Percentiles rank a stretch among this genome's conserved stretches.
Evolutionary conservation across 345 rosid species (phyloP).

Genomic region (Euclidium syriacum): DNA sequence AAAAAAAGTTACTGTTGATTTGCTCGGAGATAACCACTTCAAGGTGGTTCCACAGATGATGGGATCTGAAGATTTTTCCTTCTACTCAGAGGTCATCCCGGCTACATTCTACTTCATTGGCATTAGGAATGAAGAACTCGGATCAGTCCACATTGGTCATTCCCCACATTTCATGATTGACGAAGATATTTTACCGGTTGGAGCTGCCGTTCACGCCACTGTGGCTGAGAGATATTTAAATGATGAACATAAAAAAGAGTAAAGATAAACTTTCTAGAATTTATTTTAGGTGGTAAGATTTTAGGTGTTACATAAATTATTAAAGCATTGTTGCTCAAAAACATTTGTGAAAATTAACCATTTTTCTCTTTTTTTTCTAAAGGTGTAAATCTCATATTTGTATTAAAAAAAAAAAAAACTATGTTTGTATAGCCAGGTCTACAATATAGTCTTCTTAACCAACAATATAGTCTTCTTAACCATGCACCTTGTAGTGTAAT

Average conservation of each 20-base stretch:
- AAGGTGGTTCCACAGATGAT: slow-evolving; percentile 64
- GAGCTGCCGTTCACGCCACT: slow-evolving; percentile 74
- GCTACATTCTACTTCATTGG: slow-evolving; percentile 82
- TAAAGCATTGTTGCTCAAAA: background rate
- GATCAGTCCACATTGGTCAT: slow-evolving; percentile 64
- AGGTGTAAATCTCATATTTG: background rate
- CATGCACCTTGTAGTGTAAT: no score
- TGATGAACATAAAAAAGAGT: slow-evolving; percentile 23
- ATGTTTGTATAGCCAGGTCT: no score
- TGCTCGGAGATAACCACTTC: slow-evolving; percentile 55
- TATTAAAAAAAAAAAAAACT: no score
- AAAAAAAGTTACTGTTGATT: slow-evolving; percentile 51
- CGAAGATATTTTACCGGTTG: slow-evolving; percentile 75
- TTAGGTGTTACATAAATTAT: slow-evolving; percentile 6
- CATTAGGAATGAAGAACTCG: slow-evolving; percentile 67
- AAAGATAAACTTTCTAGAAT: background rate
- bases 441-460: no score
- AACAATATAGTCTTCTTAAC: no score
- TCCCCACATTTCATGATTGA: slow-evolving; percentile 85
- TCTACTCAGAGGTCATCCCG: slow-evolving; percentile 62
- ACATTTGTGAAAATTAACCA: slow-evolving; percentile 6
- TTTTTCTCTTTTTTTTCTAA: background rate
- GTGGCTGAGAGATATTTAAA: slow-evolving; percentile 79
- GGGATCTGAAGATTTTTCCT: slow-evolving; percentile 95
- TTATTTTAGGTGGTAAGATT: background rate